Conservation (phyloP, 139 green algal genomes). For the Coccomyxa sp. region DNA sequence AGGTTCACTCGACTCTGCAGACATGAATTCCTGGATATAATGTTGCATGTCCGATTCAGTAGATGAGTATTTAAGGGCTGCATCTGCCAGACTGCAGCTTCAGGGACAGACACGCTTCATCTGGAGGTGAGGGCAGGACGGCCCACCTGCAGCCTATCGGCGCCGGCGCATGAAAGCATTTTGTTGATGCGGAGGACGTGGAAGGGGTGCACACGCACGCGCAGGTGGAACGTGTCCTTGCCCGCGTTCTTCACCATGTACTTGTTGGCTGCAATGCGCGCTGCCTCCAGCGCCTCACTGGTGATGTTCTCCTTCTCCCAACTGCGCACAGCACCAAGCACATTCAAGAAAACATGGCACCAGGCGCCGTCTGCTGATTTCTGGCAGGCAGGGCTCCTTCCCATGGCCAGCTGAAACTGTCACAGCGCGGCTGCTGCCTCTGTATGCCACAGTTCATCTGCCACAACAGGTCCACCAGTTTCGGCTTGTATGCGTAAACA, state of each 20-base stretch:
- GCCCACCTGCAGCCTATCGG: conserved; percentile 79
- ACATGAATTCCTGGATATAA: no score
- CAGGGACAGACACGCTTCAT: no score
- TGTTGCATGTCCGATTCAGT: no score
- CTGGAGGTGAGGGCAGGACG: not conserved
- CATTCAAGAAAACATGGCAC: not conserved
- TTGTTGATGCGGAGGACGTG: conserved; percentile 99
- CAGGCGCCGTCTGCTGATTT: not conserved
- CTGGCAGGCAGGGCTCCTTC: no score
- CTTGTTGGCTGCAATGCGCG: conserved; percentile 99
- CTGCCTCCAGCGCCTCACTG: conserved; percentile 91
- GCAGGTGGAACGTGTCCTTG: conserved; percentile 98
- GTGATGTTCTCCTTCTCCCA: conserved; percentile 93
- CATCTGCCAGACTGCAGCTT: no score
- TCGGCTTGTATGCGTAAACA: no score
- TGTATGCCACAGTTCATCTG: not conserved
- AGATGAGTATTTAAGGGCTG: no score
- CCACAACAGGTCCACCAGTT: no score
- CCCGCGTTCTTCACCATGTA: conserved; percentile 98
- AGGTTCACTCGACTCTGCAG: no score
- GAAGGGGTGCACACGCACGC: conserved; percentile 97
- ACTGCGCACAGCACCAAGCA: conserved; percentile 25
- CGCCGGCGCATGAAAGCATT: conserved; percentile 99
- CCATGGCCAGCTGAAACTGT: no score
- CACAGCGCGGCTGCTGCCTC: not conserved